phyloP scores from a whole-genome alignment of 1,284 basidiomycete genomes.

The Pascua sp. region DNA sequence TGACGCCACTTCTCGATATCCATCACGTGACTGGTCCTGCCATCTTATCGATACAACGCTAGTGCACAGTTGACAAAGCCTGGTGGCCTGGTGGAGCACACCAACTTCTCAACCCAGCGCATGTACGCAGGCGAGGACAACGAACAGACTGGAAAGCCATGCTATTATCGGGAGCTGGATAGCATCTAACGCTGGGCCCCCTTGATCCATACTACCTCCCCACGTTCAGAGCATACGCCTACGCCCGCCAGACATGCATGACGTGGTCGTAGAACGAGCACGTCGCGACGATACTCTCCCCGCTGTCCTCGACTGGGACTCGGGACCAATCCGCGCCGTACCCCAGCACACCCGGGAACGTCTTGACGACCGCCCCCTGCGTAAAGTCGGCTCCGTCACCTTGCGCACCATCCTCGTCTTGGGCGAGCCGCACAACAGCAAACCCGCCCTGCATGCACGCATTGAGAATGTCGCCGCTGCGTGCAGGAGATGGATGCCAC shows the following conservation, averaged over 20 bases:
- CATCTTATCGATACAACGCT: too few relatives aligned
- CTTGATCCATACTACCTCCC: too few relatives aligned
- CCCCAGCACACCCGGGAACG: constrained; percentile 81
- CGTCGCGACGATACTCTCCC: constrained; percentile 66
- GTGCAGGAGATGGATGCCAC: constrained; percentile 73
- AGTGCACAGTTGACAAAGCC: too few relatives aligned
- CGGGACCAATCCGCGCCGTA: constrained; percentile 94
- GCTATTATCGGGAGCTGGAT: too few relatives aligned
- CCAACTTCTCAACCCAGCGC: too few relatives aligned
- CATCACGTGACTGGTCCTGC: too few relatives aligned
- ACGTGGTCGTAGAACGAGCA: constrained; percentile 96
- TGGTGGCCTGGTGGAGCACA: too few relatives aligned
- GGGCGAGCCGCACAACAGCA: constrained; percentile 64
- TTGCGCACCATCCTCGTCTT: constrained; percentile 27
- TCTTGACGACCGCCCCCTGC: constrained; percentile 51
- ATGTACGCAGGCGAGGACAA: too few relatives aligned
- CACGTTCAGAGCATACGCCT: neutral
- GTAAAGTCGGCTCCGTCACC: constrained; percentile 14
- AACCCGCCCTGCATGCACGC: constrained; percentile 98
- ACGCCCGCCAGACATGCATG: constrained; percentile 75
- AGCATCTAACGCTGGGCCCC: too few relatives aligned
- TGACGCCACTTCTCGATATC: too few relatives aligned
- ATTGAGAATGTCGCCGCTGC: constrained; percentile 69
- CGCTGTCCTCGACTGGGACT: constrained; percentile 46
- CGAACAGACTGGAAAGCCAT: too few relatives aligned